These are phyloP conservation scores for Xerocomellus dryophilus DNA, from an alignment of 768 basidiomycete species.

Conservation along the genomic window DNA sequence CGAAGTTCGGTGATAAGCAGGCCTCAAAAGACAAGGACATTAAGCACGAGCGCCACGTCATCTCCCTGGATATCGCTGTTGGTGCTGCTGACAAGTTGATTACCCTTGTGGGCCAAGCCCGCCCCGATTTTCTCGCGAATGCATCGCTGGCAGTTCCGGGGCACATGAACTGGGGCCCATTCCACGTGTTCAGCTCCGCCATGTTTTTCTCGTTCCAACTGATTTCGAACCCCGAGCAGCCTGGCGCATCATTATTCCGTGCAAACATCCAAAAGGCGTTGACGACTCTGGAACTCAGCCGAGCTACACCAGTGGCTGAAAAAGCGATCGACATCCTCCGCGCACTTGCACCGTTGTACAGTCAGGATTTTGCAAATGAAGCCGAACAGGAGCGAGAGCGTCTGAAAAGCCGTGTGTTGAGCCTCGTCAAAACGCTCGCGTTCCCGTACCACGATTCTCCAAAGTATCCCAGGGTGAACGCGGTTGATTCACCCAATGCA, in stretches of 20 bases:
- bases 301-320: constrained; percentile 66
- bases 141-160: constrained; percentile 70
- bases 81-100: constrained; percentile 76
- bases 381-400: constrained; percentile 52
- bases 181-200: constrained; percentile 81
- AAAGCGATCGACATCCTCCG: constrained; percentile 70
- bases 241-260: constrained; percentile 73
- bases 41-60: constrained; percentile 42
- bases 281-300: constrained; percentile 60
- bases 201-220: constrained; percentile 93
- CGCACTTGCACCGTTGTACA: constrained; percentile 71
- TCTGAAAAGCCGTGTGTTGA: constrained; percentile 57
- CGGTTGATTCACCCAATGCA: constrained; percentile 48
- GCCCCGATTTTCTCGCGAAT: constrained; percentile 72
- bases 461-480: constrained; percentile 45
- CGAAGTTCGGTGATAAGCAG: constrained; percentile 26
- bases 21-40: constrained; percentile 25
- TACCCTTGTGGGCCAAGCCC: constrained; percentile 70
- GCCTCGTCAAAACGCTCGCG: constrained; percentile 69
- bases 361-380: constrained; percentile 55
- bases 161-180: constrained; percentile 81
- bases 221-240: constrained; percentile 75
- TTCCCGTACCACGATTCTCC: constrained; percentile 78
- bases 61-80: constrained; percentile 72
- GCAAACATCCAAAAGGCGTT: constrained; percentile 71